Percentiles rank a stretch among this genome's conserved stretches.
phyloP scores from a whole-genome alignment of 495 filamentous ascomycete genomes.

The Neurospora sp. region DNA sequence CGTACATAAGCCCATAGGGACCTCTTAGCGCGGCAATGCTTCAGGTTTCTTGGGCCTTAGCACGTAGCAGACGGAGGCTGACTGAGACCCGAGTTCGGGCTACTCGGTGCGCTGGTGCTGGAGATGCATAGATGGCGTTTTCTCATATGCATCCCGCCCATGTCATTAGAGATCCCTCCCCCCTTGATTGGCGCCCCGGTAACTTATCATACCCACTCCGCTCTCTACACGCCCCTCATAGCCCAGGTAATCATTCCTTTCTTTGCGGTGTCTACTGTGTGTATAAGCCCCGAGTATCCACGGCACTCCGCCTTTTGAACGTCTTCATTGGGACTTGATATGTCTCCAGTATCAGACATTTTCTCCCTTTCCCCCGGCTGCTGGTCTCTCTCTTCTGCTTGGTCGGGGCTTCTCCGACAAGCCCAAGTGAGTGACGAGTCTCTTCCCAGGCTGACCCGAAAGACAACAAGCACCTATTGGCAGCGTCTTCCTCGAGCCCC shows the following conservation, averaged over 20 bases:
- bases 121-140: conserved; percentile 21
- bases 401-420: background rate
- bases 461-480: background rate
- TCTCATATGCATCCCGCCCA: conserved; percentile 13
- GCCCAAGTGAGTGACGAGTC: background rate
- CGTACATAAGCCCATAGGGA: background rate
- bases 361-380: background rate
- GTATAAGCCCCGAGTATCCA: background rate
- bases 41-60: background rate
- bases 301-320: background rate
- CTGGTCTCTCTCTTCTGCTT: background rate
- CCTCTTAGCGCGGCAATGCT: background rate
- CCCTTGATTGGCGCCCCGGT: conserved; percentile 15
- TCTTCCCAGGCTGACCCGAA: background rate
- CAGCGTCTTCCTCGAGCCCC: background rate
- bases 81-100: background rate
- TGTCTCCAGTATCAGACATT: background rate
- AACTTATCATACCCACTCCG: conserved; percentile 6
- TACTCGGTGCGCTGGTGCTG: conserved; percentile 6
- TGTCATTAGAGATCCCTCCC: conserved; percentile 9
- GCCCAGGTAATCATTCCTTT: background rate
- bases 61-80: conserved; percentile 1
- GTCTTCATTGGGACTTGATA: background rate
- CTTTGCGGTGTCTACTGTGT: background rate
- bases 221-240: conserved; percentile 13